Evolutionary conservation across 2,329 filamentous ascomycete species (phyloP).

Genomic region (Akanthomyces lecanii): DNA sequence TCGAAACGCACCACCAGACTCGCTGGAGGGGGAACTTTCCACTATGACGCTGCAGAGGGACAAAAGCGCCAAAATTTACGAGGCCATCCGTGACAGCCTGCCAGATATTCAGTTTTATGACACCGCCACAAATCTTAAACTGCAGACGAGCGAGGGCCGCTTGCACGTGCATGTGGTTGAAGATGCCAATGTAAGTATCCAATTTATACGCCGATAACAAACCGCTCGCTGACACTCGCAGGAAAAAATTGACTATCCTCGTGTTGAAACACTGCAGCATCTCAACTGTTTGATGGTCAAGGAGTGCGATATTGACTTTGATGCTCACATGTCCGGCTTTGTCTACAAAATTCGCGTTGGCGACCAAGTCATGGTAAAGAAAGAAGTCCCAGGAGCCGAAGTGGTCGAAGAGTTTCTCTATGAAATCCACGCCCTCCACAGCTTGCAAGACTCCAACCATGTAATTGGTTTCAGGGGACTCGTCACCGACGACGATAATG

Average conservation of each 20-base stretch:
- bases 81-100: conserved; percentile 87
- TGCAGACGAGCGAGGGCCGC: conserved; percentile 81
- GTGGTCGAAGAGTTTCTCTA: conserved; percentile 96
- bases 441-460: conserved; percentile 64
- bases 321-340: conserved; percentile 92
- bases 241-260: conserved; percentile 87
- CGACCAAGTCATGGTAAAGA: conserved; percentile 77
- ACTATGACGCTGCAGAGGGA: conserved; percentile 79
- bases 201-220: neutral
- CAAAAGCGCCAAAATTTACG: conserved; percentile 89
- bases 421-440: conserved; percentile 90
- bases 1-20: conserved; percentile 70
- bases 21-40: conserved; percentile 78
- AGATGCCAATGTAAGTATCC: conserved; percentile 66
- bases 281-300: conserved; percentile 60
- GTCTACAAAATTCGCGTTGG: conserved; percentile 85
- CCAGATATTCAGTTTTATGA: conserved; percentile 94
- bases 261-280: conserved; percentile 68
- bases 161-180: conserved; percentile 98
- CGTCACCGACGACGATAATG: conserved; percentile 82
- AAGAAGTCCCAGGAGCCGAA: conserved; percentile 94
- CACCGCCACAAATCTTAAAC: conserved; percentile 91
- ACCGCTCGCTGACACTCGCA: conserved; percentile 27
- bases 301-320: conserved; percentile 76
- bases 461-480: conserved; percentile 87